Percentiles rank a stretch among this genome's conserved stretches.
Evolutionary conservation across 2,329 filamentous ascomycete genomes (phyloP).

Genomic region (Aspergillus latus): DNA sequence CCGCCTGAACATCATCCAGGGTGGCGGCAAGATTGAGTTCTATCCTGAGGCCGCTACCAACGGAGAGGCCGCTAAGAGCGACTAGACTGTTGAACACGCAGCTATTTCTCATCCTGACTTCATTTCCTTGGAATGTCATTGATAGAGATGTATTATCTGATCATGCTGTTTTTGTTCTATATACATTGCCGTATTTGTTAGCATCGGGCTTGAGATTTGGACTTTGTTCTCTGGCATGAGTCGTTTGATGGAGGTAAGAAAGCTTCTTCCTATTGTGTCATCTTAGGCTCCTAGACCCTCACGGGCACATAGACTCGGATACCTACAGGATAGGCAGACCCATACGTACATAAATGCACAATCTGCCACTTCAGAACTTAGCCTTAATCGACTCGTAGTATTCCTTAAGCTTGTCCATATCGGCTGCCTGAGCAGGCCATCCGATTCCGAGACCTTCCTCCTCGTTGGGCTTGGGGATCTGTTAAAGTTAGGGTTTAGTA

Average conservation of each 20-base stretch:
- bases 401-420: slow-evolving; percentile 81
- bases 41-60: slow-evolving; percentile 48
- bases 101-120: background rate
- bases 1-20: slow-evolving; percentile 68
- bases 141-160: slow-evolving; percentile 5
- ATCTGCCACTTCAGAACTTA: slow-evolving; percentile 65
- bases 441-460: slow-evolving; percentile 73
- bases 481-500: background rate
- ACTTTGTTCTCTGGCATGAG: background rate
- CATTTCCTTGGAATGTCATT: slow-evolving; percentile 5
- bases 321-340: background rate
- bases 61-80: background rate
- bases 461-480: slow-evolving; percentile 93
- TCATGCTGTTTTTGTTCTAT: background rate
- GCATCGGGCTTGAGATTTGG: slow-evolving; percentile 3
- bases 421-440: slow-evolving; percentile 73
- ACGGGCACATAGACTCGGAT: background rate
- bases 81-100: background rate
- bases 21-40: slow-evolving; percentile 68
- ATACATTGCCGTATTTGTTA: slow-evolving; percentile 7
- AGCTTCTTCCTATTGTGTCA: background rate
- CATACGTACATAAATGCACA: background rate
- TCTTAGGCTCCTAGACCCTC: background rate
- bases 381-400: slow-evolving; percentile 80
- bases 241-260: background rate